Evolutionary conservation across 345 rosid species (phyloP), one percentile per base, ranked within the genome.

Genomic region (Eucalyptus dawsonii): DNA sequence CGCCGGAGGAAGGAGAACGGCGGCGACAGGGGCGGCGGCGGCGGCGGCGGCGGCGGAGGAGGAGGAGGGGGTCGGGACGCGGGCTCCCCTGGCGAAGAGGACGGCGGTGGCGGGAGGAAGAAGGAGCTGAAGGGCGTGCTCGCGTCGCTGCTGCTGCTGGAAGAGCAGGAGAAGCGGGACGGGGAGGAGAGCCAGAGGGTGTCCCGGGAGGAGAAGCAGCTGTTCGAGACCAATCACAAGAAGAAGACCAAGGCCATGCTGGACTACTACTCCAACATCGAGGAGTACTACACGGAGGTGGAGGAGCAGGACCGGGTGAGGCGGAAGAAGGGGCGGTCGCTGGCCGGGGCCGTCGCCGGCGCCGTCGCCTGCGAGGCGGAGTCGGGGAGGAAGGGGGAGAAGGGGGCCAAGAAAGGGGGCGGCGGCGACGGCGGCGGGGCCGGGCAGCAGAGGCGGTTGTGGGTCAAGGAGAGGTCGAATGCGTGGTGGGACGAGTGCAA

Each of bases 401-500:
- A 90, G 51, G 40, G 86, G 42, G 87, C 9, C 50, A 91, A 91
- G 90, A 44, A 51, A 12, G 91, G 92, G 34, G n/a, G 58, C 45
- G 87, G 58, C 45, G 87, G 91, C 5, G 90, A 88, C 34, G 14
- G 90, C 29, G 14, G 90, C 1, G 93, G 93, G 19, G 86, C 90
- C 56, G 97, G 95, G 34, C 97, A 97, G 47, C 95, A 93, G 11
- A 90, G 97, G 89, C 90, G 99, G 93, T 90, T 97, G 88, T 97
- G 99, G 99, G 99, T 97, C 3, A 97, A 95, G 88, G 98, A 97
- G 86, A 89, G 99, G 87, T 95, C 97, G 19, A 93, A 93, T 37
- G 96, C 96, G 0, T 97, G 99, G 99, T 97, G 99, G 99, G 99
- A 97, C 49, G 98, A 97, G 88, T 97, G 98, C 40, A 97, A 89